Percentiles rank a stretch among this genome's conserved stretches.
phyloP scores from a whole-genome alignment of 1,284 basidiomycete species.

The Coniophora puteana region DNA sequence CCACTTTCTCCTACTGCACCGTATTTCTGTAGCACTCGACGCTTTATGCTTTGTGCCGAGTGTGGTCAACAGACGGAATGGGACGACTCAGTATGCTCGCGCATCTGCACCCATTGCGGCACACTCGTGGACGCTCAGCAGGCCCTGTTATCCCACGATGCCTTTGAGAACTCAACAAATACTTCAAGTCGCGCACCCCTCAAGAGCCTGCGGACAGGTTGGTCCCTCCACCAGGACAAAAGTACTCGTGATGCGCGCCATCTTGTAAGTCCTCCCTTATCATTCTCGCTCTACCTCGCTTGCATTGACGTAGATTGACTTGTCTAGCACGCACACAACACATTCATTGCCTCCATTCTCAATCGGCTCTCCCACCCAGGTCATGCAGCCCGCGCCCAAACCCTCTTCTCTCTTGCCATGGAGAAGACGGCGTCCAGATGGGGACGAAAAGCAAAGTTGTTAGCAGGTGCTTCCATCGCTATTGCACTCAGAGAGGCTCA shows the following conservation, averaged over 20 bases:
- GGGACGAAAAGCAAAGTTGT: slow-evolving; percentile 64
- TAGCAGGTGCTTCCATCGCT: slow-evolving; percentile 61
- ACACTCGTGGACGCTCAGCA: slow-evolving; percentile 60
- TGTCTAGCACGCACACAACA: slow-evolving; percentile 55
- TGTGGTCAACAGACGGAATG: slow-evolving; percentile 51
- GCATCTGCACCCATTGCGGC: slow-evolving; percentile 62
- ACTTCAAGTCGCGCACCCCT: slow-evolving; percentile 28
- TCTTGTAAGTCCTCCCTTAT: slow-evolving; percentile 36
- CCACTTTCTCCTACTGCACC: not conserved
- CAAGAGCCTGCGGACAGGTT: slow-evolving; percentile 44
- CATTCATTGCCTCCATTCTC: slow-evolving; percentile 57
- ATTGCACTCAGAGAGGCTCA: slow-evolving; percentile 65
- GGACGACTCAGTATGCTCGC: slow-evolving; percentile 54
- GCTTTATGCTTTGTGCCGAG: slow-evolving; percentile 35
- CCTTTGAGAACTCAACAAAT: slow-evolving; percentile 23
- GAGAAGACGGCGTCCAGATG: slow-evolving; percentile 52
- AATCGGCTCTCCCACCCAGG: slow-evolving; percentile 51
- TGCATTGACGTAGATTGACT: slow-evolving; percentile 3
- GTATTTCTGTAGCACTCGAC: not conserved
- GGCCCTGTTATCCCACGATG: slow-evolving; percentile 43
- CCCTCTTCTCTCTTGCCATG: slow-evolving; percentile 65
- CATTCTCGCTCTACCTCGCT: slow-evolving; percentile 14
- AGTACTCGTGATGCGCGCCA: slow-evolving; percentile 58
- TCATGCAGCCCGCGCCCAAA: slow-evolving; percentile 55
- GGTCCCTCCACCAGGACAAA: slow-evolving; percentile 58